A percentile compares a stretch with the other conserved stretches of the same genome.
Evolutionary conservation across 148 eudicot genomes (phyloP).

Genomic region (Rhododendron vialii): DNA sequence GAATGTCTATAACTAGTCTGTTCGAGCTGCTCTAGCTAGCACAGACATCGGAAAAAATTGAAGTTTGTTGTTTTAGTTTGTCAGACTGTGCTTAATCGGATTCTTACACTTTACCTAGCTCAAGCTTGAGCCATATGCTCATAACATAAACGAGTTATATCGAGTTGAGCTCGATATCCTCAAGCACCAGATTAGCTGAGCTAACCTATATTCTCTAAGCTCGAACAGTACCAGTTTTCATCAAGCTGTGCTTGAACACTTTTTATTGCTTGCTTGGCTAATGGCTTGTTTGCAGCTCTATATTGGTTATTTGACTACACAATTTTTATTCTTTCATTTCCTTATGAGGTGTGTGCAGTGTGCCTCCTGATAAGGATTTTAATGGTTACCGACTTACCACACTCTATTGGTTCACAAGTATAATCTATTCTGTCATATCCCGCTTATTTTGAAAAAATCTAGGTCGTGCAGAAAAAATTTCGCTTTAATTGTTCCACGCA

Average conservation of each 20-base stretch:
- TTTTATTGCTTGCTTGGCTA: not conserved
- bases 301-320: not conserved
- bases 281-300: not conserved
- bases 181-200: not conserved
- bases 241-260: not conserved
- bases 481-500: not conserved
- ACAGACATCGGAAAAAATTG: too few relatives aligned
- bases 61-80: too few relatives aligned
- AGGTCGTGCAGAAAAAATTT: too few relatives aligned
- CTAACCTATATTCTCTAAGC: not conserved
- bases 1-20: not conserved
- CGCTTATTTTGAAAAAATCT: too few relatives aligned
- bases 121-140: not conserved
- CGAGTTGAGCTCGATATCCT: not conserved
- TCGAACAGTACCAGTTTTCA: not conserved
- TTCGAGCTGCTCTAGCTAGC: not conserved
- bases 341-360: not conserved
- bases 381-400: too few relatives aligned
- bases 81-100: not conserved
- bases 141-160: not conserved
- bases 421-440: too few relatives aligned
- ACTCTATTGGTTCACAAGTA: too few relatives aligned
- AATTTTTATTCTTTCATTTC: not conserved
- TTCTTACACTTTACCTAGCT: not conserved
- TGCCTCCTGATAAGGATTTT: too few relatives aligned